These are phyloP conservation scores for Noccaea caerulescens DNA, from an alignment of 345 rosid species.

Conservation along the genomic window DNA sequence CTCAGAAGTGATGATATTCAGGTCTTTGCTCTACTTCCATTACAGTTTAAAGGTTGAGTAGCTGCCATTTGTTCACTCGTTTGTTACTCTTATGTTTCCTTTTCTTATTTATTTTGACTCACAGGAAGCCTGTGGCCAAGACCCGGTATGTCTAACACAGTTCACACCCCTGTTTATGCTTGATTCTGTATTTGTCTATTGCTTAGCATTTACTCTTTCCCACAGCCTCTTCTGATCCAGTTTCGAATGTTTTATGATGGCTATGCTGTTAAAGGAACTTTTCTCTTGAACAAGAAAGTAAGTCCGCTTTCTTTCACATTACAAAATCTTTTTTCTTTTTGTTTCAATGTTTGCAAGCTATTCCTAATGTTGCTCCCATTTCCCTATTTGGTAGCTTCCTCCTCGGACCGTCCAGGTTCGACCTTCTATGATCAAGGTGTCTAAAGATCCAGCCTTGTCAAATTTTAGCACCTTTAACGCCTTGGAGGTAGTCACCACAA, in stretches of 20 bases:
- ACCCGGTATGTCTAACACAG: slow-evolving; percentile 45
- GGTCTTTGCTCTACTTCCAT: slow-evolving; percentile 23
- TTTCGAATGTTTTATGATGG: slow-evolving; percentile 75
- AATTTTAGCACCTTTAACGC: slow-evolving; percentile 46
- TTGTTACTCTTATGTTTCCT: not conserved
- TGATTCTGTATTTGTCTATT: slow-evolving; percentile 5
- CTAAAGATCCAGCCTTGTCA: slow-evolving; percentile 42
- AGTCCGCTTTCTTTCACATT: slow-evolving; percentile 5
- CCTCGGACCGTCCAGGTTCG: slow-evolving; percentile 57
- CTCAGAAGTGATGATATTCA: slow-evolving; percentile 15
- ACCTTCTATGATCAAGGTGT: slow-evolving; percentile 73
- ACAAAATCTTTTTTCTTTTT: not conserved
- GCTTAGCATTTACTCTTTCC: slow-evolving; percentile 11
- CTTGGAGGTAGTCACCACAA: slow-evolving; percentile 68
- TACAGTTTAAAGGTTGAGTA: slow-evolving; percentile 14
- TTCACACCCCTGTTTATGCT: not conserved
- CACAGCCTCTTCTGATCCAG: slow-evolving; percentile 82
- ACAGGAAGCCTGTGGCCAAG: slow-evolving; percentile 35
- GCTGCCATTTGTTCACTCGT: not conserved
- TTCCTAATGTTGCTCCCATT: slow-evolving; percentile 17
- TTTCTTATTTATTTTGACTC: not conserved
- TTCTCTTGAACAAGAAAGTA: slow-evolving; percentile 77
- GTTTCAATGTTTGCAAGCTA: not conserved
- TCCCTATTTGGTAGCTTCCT: slow-evolving; percentile 51
- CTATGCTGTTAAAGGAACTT: slow-evolving; percentile 74